Conservation (phyloP, 805 yeast genomes). For the Ogataea saltuana region DNA sequence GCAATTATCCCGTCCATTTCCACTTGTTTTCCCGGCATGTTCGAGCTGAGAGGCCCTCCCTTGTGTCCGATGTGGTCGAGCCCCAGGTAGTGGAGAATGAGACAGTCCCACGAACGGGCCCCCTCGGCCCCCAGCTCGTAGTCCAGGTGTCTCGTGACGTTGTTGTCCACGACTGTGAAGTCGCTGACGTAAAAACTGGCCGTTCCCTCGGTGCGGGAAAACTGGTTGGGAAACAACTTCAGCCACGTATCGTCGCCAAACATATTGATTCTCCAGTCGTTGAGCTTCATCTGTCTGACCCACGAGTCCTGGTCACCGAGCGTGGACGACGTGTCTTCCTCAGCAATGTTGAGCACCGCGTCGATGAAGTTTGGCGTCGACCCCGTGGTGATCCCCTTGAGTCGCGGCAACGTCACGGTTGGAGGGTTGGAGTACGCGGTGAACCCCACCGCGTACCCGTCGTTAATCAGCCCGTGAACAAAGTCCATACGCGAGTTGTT, state of each 20-base stretch:
- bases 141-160: slow-evolving; percentile 86
- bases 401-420: slow-evolving; percentile 91
- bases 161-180: slow-evolving; percentile 88
- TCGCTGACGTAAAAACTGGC: slow-evolving; percentile 93
- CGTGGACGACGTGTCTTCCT: slow-evolving; percentile 72
- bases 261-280: slow-evolving; percentile 61
- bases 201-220: slow-evolving; percentile 77
- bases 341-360: slow-evolving; percentile 92
- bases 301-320: slow-evolving; percentile 81
- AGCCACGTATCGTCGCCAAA: slow-evolving; percentile 99
- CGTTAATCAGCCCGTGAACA: slow-evolving; percentile 62
- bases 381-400: slow-evolving; percentile 93
- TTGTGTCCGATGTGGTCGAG: slow-evolving; percentile 97
- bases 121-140: slow-evolving; percentile 48
- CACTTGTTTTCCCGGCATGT: slow-evolving; percentile 77
- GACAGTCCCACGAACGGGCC: slow-evolving; percentile 68
- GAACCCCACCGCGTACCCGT: slow-evolving; percentile 78
- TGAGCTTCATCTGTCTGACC: slow-evolving; percentile 62
- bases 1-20: slow-evolving; percentile 81
- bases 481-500: slow-evolving; percentile 62
- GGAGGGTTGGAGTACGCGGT: slow-evolving; percentile 95
- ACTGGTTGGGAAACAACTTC: slow-evolving; percentile 75
- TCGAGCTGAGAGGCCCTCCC: slow-evolving; percentile 82
- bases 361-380: slow-evolving; percentile 92
- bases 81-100: slow-evolving; percentile 89